Conservation (phyloP, 176 grass and related monocot species). For the Ensete ventricosum region DNA sequence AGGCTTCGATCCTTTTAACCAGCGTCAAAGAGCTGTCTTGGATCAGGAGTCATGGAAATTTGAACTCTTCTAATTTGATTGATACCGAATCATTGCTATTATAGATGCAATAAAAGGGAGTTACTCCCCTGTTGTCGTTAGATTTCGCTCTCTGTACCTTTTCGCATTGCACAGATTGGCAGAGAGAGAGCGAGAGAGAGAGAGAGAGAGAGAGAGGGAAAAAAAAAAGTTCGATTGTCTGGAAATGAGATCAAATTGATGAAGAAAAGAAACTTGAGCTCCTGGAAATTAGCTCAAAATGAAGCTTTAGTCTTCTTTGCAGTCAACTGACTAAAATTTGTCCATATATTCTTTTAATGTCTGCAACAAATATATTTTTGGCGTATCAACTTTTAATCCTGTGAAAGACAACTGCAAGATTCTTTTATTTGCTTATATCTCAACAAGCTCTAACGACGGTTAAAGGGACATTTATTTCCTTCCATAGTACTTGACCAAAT, state of each 20-base stretch:
- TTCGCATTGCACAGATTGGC: not conserved
- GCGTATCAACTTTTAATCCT: too few species aligned
- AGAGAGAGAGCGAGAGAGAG: not conserved
- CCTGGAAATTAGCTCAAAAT: too few species aligned
- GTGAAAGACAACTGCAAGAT: too few species aligned
- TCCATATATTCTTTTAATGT: too few species aligned
- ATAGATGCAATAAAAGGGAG: not conserved
- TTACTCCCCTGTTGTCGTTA: not conserved
- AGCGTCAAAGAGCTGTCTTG: constrained; percentile 3
- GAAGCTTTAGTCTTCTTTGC: too few species aligned
- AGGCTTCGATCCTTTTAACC: not conserved
- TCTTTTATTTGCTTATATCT: too few species aligned
- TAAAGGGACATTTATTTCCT: too few species aligned
- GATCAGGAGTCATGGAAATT: constrained; percentile 12
- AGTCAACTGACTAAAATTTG: too few species aligned
- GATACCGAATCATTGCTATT: not conserved
- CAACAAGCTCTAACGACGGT: too few species aligned
- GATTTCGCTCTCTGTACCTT: not conserved
- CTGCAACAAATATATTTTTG: too few species aligned
- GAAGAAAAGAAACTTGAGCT: too few species aligned
- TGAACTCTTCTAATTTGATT: constrained; percentile 2
- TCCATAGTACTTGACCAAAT: too few species aligned
- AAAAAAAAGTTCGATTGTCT: not conserved
- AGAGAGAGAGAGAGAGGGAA: not conserved
- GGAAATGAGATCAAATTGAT: not conserved